These are phyloP conservation scores for Albugo candida DNA, from an alignment of 352 stramenopile genomes.

Conservation along the genomic window DNA sequence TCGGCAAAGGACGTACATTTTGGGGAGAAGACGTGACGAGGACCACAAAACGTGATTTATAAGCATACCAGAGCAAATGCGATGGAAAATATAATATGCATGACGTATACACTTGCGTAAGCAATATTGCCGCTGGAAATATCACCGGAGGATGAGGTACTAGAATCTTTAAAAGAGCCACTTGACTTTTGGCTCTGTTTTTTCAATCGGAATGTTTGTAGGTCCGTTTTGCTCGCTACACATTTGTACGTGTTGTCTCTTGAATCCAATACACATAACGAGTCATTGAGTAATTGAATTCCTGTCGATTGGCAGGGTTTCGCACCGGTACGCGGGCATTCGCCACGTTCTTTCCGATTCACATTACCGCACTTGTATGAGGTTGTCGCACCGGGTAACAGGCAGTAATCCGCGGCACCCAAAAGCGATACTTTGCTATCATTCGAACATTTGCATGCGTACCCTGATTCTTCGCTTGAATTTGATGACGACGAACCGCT, in stretches of 20 bases:
- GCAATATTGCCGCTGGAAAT: no score
- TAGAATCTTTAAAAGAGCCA: no score
- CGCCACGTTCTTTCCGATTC: constrained; percentile 22
- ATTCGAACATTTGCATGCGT: constrained; percentile 22
- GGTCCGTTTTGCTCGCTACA: constrained; percentile 34
- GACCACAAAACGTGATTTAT: no score
- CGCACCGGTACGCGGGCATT: constrained; percentile 26
- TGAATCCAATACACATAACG: constrained; percentile 28
- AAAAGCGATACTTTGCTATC: constrained; percentile 39
- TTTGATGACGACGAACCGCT: neutral
- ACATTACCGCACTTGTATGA: constrained; percentile 50
- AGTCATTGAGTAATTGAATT: constrained; percentile 37
- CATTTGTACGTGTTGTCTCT: constrained; percentile 55
- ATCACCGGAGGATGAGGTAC: no score
- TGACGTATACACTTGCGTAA: no score
- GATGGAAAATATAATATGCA: no score
- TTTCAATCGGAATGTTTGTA: constrained; percentile 12
- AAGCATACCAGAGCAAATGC: no score
- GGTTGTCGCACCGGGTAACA: constrained; percentile 18
- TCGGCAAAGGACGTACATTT: no score
- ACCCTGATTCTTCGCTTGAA: constrained; percentile 15
- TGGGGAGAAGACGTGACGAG: no score
- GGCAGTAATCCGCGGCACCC: constrained; percentile 49
- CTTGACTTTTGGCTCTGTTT: no score
- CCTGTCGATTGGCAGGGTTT: constrained; percentile 34